Percentiles rank a stretch among this genome's conserved stretches.
Conservation (phyloP, 106 monocot genomes). For the Allium cepa region DNA sequence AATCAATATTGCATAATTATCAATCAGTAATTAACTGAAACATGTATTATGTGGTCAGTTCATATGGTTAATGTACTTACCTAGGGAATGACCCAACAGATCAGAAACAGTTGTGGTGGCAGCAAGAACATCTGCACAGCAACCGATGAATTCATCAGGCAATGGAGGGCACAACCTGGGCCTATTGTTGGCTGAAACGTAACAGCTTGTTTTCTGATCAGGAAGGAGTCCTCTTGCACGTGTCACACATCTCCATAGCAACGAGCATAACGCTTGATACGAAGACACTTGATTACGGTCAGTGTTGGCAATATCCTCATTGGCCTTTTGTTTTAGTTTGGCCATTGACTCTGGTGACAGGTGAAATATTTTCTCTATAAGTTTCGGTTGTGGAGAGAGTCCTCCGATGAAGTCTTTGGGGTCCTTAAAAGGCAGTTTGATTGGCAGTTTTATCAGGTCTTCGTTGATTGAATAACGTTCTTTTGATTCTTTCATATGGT, state of each 20-base stretch:
- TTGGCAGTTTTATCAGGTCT: slow-evolving; percentile 6
- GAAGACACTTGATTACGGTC: slow-evolving; percentile 9
- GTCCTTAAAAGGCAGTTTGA: slow-evolving; percentile 23
- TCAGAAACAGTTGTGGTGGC: background rate
- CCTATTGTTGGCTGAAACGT: background rate
- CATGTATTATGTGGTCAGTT: background rate
- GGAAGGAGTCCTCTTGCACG: slow-evolving; percentile 8
- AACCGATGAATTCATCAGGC: background rate
- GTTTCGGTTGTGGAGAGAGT: slow-evolving; percentile 3
- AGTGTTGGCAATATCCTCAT: background rate
- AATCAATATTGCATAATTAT: background rate
- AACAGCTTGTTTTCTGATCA: background rate
- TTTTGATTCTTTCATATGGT: no score
- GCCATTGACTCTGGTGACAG: slow-evolving; percentile 16
- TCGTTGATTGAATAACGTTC: no score
- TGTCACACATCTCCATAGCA: slow-evolving; percentile 16
- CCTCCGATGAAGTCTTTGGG: slow-evolving; percentile 16
- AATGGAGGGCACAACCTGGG: background rate
- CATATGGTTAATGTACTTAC: background rate
- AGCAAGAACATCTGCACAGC: background rate
- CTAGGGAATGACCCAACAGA: background rate
- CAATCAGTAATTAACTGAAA: slow-evolving; percentile 2
- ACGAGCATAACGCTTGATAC: slow-evolving; percentile 6
- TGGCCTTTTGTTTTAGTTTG: slow-evolving; percentile 27
- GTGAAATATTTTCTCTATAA: slow-evolving; percentile 28